These are phyloP conservation scores for Coemansia sp. DNA, from an alignment of 192 early-diverging fungal species.

Conservation along the genomic window DNA sequence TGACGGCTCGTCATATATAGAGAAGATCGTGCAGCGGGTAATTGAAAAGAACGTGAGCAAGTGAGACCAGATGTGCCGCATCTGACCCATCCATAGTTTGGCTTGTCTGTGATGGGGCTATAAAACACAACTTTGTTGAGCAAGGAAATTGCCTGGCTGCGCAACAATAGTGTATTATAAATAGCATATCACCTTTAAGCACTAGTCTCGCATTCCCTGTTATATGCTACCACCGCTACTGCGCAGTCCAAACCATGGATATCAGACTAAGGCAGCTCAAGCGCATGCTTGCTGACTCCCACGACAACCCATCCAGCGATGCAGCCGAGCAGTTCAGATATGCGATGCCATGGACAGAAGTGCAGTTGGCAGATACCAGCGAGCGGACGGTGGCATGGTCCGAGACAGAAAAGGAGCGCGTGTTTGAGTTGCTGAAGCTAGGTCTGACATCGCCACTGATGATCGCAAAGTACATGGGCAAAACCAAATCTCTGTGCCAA, in stretches of 20 bases:
- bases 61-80: neutral
- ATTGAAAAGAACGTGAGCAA: conserved; percentile 19
- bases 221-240: neutral
- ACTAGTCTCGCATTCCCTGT: no score
- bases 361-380: neutral
- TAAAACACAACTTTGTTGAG: neutral
- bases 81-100: neutral
- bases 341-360: neutral
- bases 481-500: conserved; percentile 38
- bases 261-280: conserved; percentile 1
- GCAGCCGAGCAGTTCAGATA: neutral
- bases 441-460: conserved; percentile 20
- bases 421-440: conserved; percentile 8
- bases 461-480: conserved; percentile 16
- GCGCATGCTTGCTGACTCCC: neutral
- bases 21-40: conserved; percentile 41
- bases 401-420: conserved; percentile 24
- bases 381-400: conserved; percentile 25
- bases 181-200: neutral
- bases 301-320: neutral
- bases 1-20: conserved; percentile 32
- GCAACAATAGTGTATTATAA: neutral
- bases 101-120: neutral
- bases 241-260: neutral
- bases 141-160: neutral